Percentiles rank a stretch among this genome's conserved stretches.
Conservation (phyloP, 1,284 basidiomycete species). For the Afroboletus lepidellus region DNA sequence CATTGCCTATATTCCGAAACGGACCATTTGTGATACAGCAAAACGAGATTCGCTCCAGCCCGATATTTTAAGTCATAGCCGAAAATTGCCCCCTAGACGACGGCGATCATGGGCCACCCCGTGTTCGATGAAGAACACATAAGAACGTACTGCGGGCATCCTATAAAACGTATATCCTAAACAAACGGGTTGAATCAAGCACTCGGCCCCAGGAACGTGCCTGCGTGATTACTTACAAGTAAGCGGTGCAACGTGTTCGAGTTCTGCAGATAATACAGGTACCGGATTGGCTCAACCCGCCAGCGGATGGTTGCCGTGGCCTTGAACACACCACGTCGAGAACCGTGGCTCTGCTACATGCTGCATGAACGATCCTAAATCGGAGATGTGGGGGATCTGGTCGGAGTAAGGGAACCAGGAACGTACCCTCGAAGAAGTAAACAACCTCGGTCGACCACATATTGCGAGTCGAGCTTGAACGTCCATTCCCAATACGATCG, state of each 20-base stretch:
- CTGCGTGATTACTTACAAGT: conserved; percentile 1
- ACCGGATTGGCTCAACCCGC: conserved; percentile 3
- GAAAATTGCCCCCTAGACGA: neutral
- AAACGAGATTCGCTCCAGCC: neutral
- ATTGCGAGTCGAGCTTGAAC: neutral
- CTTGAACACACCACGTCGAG: neutral
- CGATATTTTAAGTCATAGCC: conserved; percentile 1
- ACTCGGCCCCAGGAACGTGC: neutral
- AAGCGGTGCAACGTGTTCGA: conserved; percentile 8
- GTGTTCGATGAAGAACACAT: neutral
- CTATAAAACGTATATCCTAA: neutral
- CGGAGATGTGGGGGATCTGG: neutral
- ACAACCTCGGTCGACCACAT: neutral
- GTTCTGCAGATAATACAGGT: neutral
- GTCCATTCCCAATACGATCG: neutral
- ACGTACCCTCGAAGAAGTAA: neutral
- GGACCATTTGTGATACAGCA: conserved; percentile 22
- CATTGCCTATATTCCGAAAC: conserved; percentile 6
- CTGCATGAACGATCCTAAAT: conserved; percentile 1
- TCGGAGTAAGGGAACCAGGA: neutral
- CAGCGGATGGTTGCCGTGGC: neutral
- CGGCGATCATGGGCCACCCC: neutral
- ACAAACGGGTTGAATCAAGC: neutral
- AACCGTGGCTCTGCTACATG: conserved; percentile 13
- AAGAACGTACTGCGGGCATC: neutral